Base-by-base conservation (phyloP, 2,329 filamentous ascomycete genomes). In the Elsinoe arachidis region DNA sequence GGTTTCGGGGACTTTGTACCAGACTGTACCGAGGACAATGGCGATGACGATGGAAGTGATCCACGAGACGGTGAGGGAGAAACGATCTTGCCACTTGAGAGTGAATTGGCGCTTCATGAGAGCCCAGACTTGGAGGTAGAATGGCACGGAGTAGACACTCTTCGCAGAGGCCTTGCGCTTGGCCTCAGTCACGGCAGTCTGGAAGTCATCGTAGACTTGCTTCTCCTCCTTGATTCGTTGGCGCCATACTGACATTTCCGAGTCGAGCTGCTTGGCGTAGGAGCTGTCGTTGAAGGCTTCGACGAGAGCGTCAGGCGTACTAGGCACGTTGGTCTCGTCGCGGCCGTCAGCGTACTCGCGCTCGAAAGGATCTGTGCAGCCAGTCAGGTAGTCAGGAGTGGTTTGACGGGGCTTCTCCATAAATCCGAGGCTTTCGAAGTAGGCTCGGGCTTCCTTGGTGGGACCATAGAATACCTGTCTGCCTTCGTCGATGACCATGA, bases 1-100 rank as follows among this genome's bases (percentile, higher is more conserved):
- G 0, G 78, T 81, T 54, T 82, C 70, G 1, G 83, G 82, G 34
- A 89, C 79, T 35, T 89, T 76, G 59, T 90, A 78, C 76, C 86
- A 95, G 3, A 93, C 83, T 0, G 88, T 90, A 63, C 89, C 90
- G 46, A 89, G 76, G 21, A 95, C 81, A 59, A 95, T 84, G 12
- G 86, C 88, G 63, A 92, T 84, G 63, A 88, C 75, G 63, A 91
- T 84, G 6, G 79, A 80, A 0, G 82, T 84, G 39, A 79, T 70
- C 87, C 87, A 93, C 1, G 85, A 85, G 30, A 93, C 81, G 12
- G 78, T 74, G 5, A 95, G 77, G n/a, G 84, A 83, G 66, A 91
- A 86, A 58, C 85, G 86, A 69, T 95, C 89, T 70, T 95, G 88
- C 75, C 89, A 85, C 74, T 93, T 93, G 65, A 95, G 84, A 54